Base-by-base conservation (phyloP, 2,329 filamentous ascomycete genomes). In the Dryadomyces sulphureus region DNA sequence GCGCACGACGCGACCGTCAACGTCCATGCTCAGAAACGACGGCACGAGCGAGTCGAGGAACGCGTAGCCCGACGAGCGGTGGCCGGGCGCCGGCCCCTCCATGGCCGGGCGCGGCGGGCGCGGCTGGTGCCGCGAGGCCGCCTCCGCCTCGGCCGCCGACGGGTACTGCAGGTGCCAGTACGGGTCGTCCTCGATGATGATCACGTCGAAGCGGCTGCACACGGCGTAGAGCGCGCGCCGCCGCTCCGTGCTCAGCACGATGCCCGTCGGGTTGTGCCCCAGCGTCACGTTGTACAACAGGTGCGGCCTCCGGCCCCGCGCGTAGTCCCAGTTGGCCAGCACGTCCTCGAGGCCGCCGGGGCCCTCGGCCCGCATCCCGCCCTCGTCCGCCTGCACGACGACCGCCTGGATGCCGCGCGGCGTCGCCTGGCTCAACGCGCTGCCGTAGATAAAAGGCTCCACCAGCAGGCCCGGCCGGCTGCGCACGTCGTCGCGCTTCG, bases 91-190 rank as follows among this genome's bases (percentile, higher is more conserved):
- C 49, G 56, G 53, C 35, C 51, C 47, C 52, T 54, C 46, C 47
- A 51, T 53, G 53, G 54, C 46, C 64, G 22, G 19, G 14, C 20
- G 21, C 11, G 17, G 20, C 19, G 25, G 55, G 41, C 60, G 60
- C 45, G 56, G 62, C 32, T 60, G 53, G 45, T 60, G 59, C 35
- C 69, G 62, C 17, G 70, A 67, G 56, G 70, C 67, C 54, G 74
- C 67, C 57, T 76, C 66, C 41, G 63, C 62, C 22, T 58, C 41
- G 45, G 67, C 73, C 0, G 84, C 80, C 1, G 84, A 84, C 0
- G 87, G 86, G 62, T 77, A 95, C 60, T 95, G 90, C 8, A 96
- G 70, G 61, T 92, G 90, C 85, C 87, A 95, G 66, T 95, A 95
- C 6, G 90, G 90, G 51, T 95, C 89, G 56, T 96, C 90, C 62